These are phyloP conservation scores for Euclidium syriacum DNA, from an alignment of 345 rosid species.

Conservation along the genomic window DNA sequence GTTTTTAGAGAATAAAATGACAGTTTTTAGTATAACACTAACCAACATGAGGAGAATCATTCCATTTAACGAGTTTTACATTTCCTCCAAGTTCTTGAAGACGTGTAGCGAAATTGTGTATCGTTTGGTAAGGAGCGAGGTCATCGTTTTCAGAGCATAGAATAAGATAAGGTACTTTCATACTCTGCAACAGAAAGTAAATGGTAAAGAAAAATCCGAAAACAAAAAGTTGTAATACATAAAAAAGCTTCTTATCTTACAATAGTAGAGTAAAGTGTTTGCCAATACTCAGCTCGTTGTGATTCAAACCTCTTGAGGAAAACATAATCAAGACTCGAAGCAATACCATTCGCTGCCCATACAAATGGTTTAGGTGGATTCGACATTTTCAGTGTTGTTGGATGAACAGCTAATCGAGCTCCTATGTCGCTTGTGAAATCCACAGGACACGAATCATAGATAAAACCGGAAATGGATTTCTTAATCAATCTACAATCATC, in stretches of 20 bases:
- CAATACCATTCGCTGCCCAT: constrained; percentile 72
- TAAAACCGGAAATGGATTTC: constrained; percentile 71
- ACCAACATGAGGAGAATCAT: constrained; percentile 91
- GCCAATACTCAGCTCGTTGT: constrained; percentile 90
- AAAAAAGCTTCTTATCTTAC: constrained; percentile 56
- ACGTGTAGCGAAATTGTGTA: constrained; percentile 66
- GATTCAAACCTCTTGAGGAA: constrained; percentile 85
- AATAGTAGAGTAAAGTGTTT: constrained; percentile 78
- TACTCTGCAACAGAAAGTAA: constrained; percentile 40
- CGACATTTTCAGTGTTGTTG: constrained; percentile 61
- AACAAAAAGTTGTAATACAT: background rate
- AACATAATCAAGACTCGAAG: constrained; percentile 73
- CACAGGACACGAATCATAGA: constrained; percentile 77
- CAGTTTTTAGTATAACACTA: constrained; percentile 20
- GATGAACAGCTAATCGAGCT: constrained; percentile 63
- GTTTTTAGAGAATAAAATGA: background rate
- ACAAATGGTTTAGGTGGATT: constrained; percentile 63
- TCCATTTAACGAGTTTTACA: constrained; percentile 71
- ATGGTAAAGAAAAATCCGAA: background rate
- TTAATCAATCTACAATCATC: constrained; percentile 65
- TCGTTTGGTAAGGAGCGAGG: constrained; percentile 69
- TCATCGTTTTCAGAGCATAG: constrained; percentile 77
- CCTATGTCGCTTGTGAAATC: constrained; percentile 92
- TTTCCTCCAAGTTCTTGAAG: constrained; percentile 73
- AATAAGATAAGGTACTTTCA: constrained; percentile 79